Percentiles rank a stretch among this genome's conserved stretches.
These are phyloP conservation scores for Urostyla sp. DNA, from an alignment of 73 alveolate genomes.

Conservation along the genomic window DNA sequence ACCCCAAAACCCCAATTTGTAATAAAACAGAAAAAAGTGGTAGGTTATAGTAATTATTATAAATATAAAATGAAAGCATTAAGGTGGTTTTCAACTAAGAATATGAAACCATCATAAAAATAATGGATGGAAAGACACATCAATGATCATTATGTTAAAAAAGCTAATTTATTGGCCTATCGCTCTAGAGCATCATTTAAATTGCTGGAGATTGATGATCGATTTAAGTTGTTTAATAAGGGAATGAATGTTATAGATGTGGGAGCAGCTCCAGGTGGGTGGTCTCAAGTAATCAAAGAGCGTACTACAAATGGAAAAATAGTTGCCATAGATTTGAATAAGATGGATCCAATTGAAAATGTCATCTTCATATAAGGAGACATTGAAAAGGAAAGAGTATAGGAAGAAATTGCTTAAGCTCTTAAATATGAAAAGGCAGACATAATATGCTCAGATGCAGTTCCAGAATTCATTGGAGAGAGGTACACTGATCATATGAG, in stretches of 20 bases:
- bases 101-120: conserved; percentile 52
- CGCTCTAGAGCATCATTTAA: conserved; percentile 88
- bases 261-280: conserved; percentile 96
- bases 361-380: conserved; percentile 77
- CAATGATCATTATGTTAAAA: conserved; percentile 70
- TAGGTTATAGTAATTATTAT: too few relatives aligned
- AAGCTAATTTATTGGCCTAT: conserved; percentile 57
- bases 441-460: conserved; percentile 82
- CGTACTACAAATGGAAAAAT: conserved; percentile 52
- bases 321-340: conserved; percentile 76
- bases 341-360: conserved; percentile 51
- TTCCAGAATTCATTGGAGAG: conserved; percentile 86
- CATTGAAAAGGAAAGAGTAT: conserved; percentile 51
- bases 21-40: too few relatives aligned
- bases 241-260: conserved; percentile 78
- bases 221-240: conserved; percentile 66
- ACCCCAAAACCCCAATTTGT: too few relatives aligned
- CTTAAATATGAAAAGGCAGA: conserved; percentile 70
- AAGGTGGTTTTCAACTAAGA: neutral
- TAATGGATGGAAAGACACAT: conserved; percentile 77
- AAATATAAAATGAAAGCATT: neutral
- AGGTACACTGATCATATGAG: conserved; percentile 74
- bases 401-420: conserved; percentile 58
- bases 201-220: conserved; percentile 76
- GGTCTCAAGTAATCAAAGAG: conserved; percentile 84